These are phyloP conservation scores for Penicillium sp. DNA, from an alignment of 2,329 filamentous ascomycete genomes.

Conservation along the genomic window DNA sequence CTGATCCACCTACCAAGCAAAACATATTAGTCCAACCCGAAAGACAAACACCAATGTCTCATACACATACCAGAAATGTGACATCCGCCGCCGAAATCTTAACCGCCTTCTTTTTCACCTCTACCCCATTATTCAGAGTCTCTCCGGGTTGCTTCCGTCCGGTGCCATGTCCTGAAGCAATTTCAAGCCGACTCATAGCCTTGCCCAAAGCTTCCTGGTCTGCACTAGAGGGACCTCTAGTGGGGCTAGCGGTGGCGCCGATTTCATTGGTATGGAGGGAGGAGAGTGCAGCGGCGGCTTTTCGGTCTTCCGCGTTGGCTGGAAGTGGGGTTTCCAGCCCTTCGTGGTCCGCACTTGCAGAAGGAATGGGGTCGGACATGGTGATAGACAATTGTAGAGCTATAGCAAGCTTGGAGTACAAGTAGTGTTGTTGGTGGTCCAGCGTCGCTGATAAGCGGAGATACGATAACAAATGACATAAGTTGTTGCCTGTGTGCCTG, in stretches of 20 bases:
- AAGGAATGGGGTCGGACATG: conserved; percentile 48
- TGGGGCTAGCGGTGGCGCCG: conserved; percentile 32
- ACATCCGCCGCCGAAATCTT: conserved; percentile 50
- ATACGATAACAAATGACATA: not conserved
- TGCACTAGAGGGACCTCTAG: conserved; percentile 34
- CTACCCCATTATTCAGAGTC: conserved; percentile 31
- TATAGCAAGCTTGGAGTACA: not conserved
- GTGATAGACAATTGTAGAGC: conserved; percentile 1
- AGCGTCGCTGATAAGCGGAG: conserved; percentile 14
- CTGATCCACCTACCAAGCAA: conserved; percentile 37
- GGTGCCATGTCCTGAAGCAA: conserved; percentile 33
- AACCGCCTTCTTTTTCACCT: conserved; percentile 39
- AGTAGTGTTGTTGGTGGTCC: not conserved
- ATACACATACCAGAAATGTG: conserved; percentile 45
- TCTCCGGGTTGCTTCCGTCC: conserved; percentile 21
- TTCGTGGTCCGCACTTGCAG: conserved; percentile 38
- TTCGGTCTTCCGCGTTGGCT: conserved; percentile 51
- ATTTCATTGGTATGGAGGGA: conserved; percentile 46
- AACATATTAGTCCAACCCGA: not conserved
- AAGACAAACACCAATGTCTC: not conserved
- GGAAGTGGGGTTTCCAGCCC: conserved; percentile 36
- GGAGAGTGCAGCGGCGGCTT: conserved; percentile 51
- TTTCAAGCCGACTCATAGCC: conserved; percentile 51
- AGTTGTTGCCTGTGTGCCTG: conserved; percentile 1
- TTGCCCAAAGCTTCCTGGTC: conserved; percentile 52